phyloP scores from a whole-genome alignment of 352 stramenopile genomes.

The Elongisporangium prolatum region DNA sequence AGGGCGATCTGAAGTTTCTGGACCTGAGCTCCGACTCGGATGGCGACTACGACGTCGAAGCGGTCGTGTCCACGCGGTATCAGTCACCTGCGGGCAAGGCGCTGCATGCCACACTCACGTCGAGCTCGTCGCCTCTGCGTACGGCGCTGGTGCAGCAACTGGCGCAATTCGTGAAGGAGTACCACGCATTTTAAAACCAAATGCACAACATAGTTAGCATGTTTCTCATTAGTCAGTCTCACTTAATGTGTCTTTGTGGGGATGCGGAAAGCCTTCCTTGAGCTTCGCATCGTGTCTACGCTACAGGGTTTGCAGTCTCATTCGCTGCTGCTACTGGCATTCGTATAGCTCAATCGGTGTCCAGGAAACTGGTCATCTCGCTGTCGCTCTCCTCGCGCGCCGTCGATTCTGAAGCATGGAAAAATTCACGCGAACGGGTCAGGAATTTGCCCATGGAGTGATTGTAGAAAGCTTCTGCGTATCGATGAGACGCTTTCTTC shows the following conservation, averaged over 20 bases:
- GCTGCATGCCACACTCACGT: slow-evolving; percentile 57
- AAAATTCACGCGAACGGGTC: neutral
- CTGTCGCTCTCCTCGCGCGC: neutral
- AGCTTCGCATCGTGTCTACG: neutral
- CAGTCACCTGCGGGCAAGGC: slow-evolving; percentile 58
- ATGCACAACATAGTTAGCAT: slow-evolving; percentile 2
- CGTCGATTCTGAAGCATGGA: neutral
- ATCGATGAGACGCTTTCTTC: neutral
- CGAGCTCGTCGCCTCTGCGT: slow-evolving; percentile 52
- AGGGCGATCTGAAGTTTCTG: slow-evolving; percentile 72
- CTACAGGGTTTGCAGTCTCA: neutral
- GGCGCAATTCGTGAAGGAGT: slow-evolving; percentile 64
- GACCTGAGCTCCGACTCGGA: slow-evolving; percentile 78
- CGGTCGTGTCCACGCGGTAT: slow-evolving; percentile 63
- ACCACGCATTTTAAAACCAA: slow-evolving; percentile 55
- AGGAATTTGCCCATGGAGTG: neutral
- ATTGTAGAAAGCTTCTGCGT: neutral
- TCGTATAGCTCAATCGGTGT: neutral
- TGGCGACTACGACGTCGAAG: slow-evolving; percentile 71
- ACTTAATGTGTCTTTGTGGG: neutral
- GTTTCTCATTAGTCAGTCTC: neutral
- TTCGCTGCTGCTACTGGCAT: neutral
- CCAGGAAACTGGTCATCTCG: neutral
- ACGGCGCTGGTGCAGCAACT: slow-evolving; percentile 43
- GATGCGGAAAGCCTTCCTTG: neutral